A percentile compares a stretch with the other conserved stretches of the same genome.
Evolutionary conservation across 345 rosid genomes (phyloP).

Genomic region (Mangifera indica): DNA sequence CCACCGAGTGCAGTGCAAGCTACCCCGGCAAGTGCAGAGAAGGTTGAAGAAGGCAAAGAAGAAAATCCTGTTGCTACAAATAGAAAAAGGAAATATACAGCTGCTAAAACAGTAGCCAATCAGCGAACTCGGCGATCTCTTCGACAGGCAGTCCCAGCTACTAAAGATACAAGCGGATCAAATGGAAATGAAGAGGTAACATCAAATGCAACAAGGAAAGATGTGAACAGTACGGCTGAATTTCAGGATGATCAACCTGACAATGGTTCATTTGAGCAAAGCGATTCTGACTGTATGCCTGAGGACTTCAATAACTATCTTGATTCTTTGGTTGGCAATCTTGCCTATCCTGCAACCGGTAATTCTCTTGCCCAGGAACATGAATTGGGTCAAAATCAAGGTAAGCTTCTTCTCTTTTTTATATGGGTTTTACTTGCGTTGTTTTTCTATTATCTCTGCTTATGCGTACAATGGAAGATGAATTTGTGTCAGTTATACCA

Average conservation of each 20-base stretch:
- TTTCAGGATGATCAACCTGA: constrained; percentile 24
- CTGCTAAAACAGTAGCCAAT: constrained; percentile 24
- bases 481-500: no score
- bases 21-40: constrained; percentile 30
- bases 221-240: constrained; percentile 10
- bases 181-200: constrained; percentile 23
- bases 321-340: constrained; percentile 54
- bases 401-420: constrained; percentile 57
- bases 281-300: constrained; percentile 36
- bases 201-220: constrained; percentile 13
- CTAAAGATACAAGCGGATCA: constrained; percentile 19
- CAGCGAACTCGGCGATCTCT: constrained; percentile 32
- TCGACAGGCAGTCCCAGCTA: constrained; percentile 17
- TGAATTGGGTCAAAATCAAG: constrained; percentile 53
- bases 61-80: constrained; percentile 18
- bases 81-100: constrained; percentile 40
- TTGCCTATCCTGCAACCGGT: constrained; percentile 19
- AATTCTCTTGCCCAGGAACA: constrained; percentile 32
- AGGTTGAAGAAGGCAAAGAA: constrained; percentile 26
- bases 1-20: constrained; percentile 27
- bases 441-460: no score
- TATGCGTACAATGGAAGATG: no score
- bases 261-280: constrained; percentile 27
- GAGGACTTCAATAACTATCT: constrained; percentile 69
- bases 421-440: constrained; percentile 53